Evolutionary conservation across 306 rosid species (phyloP), one percentile per base, ranked within the genome.

Genomic region (Gastrolobium villosum): DNA sequence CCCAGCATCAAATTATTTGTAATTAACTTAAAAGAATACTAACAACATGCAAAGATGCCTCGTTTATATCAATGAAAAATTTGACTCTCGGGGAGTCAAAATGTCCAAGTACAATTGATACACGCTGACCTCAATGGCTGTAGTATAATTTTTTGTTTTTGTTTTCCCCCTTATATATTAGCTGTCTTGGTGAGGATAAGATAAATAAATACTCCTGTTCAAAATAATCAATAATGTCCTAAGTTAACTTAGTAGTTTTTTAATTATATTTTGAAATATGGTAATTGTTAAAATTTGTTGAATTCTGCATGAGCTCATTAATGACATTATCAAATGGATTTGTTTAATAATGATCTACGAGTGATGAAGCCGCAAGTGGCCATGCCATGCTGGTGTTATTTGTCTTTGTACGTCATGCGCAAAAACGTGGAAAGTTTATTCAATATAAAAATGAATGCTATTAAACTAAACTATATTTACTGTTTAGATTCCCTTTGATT

Each of bases 231-330:
- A 46, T 61, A 26, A 37, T 30, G 20, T 28, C 14, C 54, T 41
- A 11, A 64, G 65, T 30, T 48, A 31, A 7, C 13, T 60, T 60
- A 60, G 40, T 30, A 30, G 39, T 56, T 28, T 36, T 5, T 30
- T 5, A 2, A 20, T 41, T 28, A 6, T 20, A 2, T 44, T 5
- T 8, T 10, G 26, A 50, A 46, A 14, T 1, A 2, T 14, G 5
- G 5, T 5, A 11, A 52, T 35, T 5, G 35, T 14, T 62, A 70
- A 36, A 10, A 15, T 44, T 1, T 59, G 26, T 44, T 68, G 62
- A 70, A 60, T 78, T 67, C 41, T 64, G 61, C 82, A 67, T 68
- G 66, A 77, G 74, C 57, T 65, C 65, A n/a, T 68, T 56, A 79
- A 37, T 79, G 72, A 60, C 71, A 28, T 79, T 45, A 70, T 79